Conservation (phyloP, 345 rosid species). For the Physaria fendleri region DNA sequence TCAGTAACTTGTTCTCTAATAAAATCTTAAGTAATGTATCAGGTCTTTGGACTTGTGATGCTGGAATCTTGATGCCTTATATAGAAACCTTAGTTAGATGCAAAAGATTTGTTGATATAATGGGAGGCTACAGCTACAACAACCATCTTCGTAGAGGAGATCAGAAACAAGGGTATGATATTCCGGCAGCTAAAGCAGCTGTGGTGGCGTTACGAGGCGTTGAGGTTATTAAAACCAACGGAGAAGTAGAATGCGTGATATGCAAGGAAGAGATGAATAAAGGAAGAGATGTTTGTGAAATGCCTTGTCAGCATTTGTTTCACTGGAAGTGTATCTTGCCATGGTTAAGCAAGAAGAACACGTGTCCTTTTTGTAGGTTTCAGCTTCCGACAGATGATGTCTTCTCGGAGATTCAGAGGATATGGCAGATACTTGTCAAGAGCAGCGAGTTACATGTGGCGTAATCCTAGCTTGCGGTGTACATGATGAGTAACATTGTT, state of each 20-base stretch:
- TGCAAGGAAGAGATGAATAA: slow-evolving; percentile 77
- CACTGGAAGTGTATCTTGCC: slow-evolving; percentile 89
- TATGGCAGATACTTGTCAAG: slow-evolving; percentile 55
- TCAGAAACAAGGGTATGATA: slow-evolving; percentile 37
- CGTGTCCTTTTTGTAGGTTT: slow-evolving; percentile 88
- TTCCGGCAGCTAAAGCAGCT: slow-evolving; percentile 50
- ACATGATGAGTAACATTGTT: too few species aligned
- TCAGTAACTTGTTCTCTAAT: slow-evolving; percentile 29
- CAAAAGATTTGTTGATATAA: slow-evolving; percentile 43
- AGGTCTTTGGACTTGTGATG: slow-evolving; percentile 42
- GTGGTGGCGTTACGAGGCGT: slow-evolving; percentile 65
- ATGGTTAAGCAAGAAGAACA: slow-evolving; percentile 76
- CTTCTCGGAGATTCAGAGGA: slow-evolving; percentile 70
- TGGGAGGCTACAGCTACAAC: slow-evolving; percentile 33
- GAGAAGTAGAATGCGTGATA: slow-evolving; percentile 52
- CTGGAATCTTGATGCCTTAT: slow-evolving; percentile 54
- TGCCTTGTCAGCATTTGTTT: slow-evolving; percentile 84
- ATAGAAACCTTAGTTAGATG: slow-evolving; percentile 60
- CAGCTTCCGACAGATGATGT: slow-evolving; percentile 83
- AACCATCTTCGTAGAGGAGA: slow-evolving; percentile 11
- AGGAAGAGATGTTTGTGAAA: slow-evolving; percentile 74
- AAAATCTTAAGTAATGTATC: slow-evolving; percentile 31
- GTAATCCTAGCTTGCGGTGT: slow-evolving; percentile 2
- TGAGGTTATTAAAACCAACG: slow-evolving; percentile 34
- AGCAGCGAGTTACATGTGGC: slow-evolving; percentile 20